Conservation (phyloP, 805 yeast species). For the Lipomyces japonicus region DNA sequence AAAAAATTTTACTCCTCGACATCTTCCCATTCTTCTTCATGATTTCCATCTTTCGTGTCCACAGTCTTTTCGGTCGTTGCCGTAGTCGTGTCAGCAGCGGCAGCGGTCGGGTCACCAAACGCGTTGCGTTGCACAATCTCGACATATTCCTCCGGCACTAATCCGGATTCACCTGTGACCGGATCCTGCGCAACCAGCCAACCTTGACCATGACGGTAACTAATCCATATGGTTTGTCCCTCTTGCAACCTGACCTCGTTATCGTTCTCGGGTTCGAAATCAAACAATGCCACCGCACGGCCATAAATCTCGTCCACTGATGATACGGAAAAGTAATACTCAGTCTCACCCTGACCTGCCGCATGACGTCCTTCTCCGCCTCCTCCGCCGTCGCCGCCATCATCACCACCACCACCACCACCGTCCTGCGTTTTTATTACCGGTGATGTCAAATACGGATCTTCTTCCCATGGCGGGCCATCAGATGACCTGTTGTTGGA, state of each 20-base stretch:
- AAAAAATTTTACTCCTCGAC: conserved; percentile 4
- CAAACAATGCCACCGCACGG: conserved; percentile 81
- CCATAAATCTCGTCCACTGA: conserved; percentile 45
- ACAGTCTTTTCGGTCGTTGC: no score
- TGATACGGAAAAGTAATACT: conserved; percentile 32
- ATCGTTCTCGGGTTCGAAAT: conserved; percentile 89
- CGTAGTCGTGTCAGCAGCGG: no score
- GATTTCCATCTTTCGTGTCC: no score
- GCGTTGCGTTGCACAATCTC: conserved; percentile 42
- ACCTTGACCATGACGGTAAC: conserved; percentile 94
- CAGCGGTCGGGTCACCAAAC: conserved; percentile 4
- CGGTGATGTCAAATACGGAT: conserved; percentile 36
- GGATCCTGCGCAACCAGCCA: conserved; percentile 93
- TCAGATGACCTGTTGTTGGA: conserved; percentile 22
- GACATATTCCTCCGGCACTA: conserved; percentile 94
- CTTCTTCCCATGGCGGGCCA: conserved; percentile 41
- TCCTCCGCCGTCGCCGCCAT: no score
- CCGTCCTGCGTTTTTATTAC: conserved; percentile 15
- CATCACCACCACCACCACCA: no score
- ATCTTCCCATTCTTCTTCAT: conserved; percentile 34
- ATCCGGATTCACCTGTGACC: conserved; percentile 64
- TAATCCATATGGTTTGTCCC: conserved; percentile 81
- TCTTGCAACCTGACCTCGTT: conserved; percentile 76
- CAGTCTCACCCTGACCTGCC: conserved; percentile 39
- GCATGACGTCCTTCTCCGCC: no score